Base-by-base conservation (phyloP, 306 rosid species). In the Fagus crenata region DNA sequence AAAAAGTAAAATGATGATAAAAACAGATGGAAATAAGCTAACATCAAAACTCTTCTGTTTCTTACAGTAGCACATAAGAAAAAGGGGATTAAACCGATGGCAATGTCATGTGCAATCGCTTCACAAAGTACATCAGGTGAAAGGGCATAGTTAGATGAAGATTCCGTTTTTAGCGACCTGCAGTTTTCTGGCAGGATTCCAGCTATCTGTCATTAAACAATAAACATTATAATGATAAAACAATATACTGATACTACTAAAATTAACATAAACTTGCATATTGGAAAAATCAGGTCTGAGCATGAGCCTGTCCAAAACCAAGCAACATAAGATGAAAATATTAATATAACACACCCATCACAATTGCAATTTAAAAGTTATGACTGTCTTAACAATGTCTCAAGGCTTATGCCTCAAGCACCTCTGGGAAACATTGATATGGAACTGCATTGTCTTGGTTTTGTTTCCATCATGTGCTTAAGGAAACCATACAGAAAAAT, bases 31-130 rank as follows among this genome's bases (percentile, higher is more conserved):
- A 59, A 55, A 77, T 31, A 75, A 77, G 72, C 42, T 64, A 75
- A 75, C 39, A 63, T 74, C 31, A 53, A 32, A 75, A 70, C 55
- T 46, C 17, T 51, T 69, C 59, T 53, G 55, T 65, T 78, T 78
- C 95, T 85, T 92, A 94, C 97, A 1, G 94, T 88, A 67, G 93
- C 97, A 75, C 98, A 92, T 82, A 94, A 83, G 96, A 94, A 92
- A 85, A 94, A 84, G 42, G 98, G 97, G 79, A 92, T 81, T 51
- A 92, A 83, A 80, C 92, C 97, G 7, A 63, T 70, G 80, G 91
- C 81, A 42, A 84, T 76, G 74, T 94, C 98, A 3, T 74, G 84
- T 77, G 89, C 86, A 83, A 94, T 86, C 53, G 91, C 89, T 74
- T 94, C 91, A 69, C 78, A 69, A 67, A 94, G 89, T 73, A 82